These are phyloP conservation scores for Huiozyma naganishii DNA, from an alignment of 805 yeast species.

Conservation along the genomic window DNA sequence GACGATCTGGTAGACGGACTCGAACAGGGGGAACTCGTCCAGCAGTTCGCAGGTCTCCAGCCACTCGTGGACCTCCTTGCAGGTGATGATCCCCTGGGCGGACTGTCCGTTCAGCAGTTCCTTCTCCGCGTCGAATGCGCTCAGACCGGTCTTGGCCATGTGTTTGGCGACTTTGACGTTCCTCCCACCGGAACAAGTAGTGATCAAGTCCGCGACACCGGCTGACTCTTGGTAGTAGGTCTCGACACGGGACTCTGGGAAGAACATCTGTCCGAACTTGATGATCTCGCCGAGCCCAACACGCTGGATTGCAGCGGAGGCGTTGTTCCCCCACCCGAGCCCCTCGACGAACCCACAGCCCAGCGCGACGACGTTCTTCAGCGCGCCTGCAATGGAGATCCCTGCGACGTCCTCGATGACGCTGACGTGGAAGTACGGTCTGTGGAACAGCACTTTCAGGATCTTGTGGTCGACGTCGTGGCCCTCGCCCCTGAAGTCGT, in stretches of 20 bases:
- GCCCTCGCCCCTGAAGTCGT: slow-evolving; percentile 39
- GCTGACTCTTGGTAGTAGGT: slow-evolving; percentile 92
- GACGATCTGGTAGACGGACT: slow-evolving; percentile 68
- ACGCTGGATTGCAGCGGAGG: slow-evolving; percentile 95
- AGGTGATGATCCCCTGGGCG: slow-evolving; percentile 90
- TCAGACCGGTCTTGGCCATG: slow-evolving; percentile 70
- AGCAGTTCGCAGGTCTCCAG: slow-evolving; percentile 37
- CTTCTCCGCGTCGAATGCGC: slow-evolving; percentile 75
- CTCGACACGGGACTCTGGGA: slow-evolving; percentile 57
- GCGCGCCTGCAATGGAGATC: slow-evolving; percentile 92
- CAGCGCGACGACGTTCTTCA: slow-evolving; percentile 90
- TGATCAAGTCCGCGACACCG: slow-evolving; percentile 96
- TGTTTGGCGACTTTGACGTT: slow-evolving; percentile 83
- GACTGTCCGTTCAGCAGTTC: slow-evolving; percentile 88
- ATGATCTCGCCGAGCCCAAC: slow-evolving; percentile 87
- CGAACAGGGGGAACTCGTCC: slow-evolving; percentile 61
- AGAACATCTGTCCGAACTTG: slow-evolving; percentile 72
- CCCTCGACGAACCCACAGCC: slow-evolving; percentile 98
- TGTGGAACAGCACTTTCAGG: slow-evolving; percentile 80
- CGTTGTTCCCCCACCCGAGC: slow-evolving; percentile 97
- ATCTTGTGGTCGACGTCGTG: slow-evolving; percentile 53
- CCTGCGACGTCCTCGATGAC: slow-evolving; percentile 92
- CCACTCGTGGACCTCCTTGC: slow-evolving; percentile 84
- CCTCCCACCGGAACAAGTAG: slow-evolving; percentile 97
- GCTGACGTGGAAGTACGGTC: slow-evolving; percentile 95